Percentiles rank a stretch among this genome's conserved stretches.
phyloP scores from a whole-genome alignment of 2,329 filamentous ascomycete genomes.

The Penicillium concentricum region DNA sequence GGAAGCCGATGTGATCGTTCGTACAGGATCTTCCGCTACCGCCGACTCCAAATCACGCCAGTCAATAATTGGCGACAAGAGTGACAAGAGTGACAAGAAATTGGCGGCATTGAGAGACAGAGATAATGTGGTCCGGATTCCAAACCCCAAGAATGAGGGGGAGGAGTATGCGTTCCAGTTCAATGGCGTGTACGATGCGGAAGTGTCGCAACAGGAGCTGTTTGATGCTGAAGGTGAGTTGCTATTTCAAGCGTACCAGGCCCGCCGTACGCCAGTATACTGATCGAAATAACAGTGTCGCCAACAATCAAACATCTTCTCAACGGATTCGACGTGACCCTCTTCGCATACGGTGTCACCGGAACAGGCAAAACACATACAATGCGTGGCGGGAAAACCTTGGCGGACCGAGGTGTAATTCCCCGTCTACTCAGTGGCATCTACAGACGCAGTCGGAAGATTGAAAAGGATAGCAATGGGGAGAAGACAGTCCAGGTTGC shows the following conservation, averaged over 20 bases:
- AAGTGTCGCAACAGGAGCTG: constrained; percentile 77
- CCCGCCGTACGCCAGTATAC: constrained; percentile 4
- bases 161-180: constrained; percentile 95
- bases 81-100: constrained; percentile 15
- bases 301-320: constrained; percentile 91
- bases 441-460: constrained; percentile 81
- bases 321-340: constrained; percentile 75
- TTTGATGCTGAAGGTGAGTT: constrained; percentile 82
- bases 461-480: constrained; percentile 73
- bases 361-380: constrained; percentile 95
- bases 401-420: constrained; percentile 84
- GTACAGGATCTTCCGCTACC: constrained; percentile 53
- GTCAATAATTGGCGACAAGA: constrained; percentile 26
- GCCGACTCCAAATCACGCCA: constrained; percentile 21
- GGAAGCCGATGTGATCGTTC: constrained; percentile 84
- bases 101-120: constrained; percentile 49
- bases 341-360: constrained; percentile 91
- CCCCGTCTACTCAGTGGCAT: constrained; percentile 80
- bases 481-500: constrained; percentile 70
- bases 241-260: background rate
- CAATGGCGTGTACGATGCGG: constrained; percentile 83
- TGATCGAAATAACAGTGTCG: constrained; percentile 59
- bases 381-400: constrained; percentile 85
- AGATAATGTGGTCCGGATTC: constrained; percentile 75
- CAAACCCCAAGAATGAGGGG: constrained; percentile 86